Evolutionary conservation across 1,284 basidiomycete genomes (phyloP).

Genomic region (Trichosporon sp.): DNA sequence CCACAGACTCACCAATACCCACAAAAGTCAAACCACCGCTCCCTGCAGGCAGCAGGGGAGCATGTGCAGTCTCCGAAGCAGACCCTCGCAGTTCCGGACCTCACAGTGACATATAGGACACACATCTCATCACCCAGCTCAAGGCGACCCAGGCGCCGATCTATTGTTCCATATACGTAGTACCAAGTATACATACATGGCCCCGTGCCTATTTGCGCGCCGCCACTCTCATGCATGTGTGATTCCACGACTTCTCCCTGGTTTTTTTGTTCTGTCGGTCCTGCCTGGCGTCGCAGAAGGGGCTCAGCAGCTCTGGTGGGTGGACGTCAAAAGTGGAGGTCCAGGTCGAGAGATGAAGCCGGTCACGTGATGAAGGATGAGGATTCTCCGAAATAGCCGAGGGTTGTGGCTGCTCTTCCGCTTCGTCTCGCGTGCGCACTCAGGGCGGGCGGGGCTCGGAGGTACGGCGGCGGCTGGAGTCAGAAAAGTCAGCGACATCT

Average conservation of each 20-base stretch:
- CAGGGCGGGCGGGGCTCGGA: background rate
- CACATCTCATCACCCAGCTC: no score
- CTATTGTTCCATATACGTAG: no score
- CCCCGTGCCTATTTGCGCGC: no score
- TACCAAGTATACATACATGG: no score
- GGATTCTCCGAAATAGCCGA: conserved; percentile 6
- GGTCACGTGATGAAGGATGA: background rate
- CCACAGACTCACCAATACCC: no score
- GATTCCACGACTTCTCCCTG: background rate
- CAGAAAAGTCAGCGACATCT: background rate
- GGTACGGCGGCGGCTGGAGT: conserved; percentile 5
- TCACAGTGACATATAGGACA: no score
- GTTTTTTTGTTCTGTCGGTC: background rate
- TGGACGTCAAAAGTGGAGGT: background rate
- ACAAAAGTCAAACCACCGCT: no score
- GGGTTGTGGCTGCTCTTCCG: background rate
- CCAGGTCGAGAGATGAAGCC: background rate
- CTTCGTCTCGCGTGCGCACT: background rate
- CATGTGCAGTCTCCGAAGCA: no score
- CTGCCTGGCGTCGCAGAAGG: no score
- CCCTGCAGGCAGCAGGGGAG: no score
- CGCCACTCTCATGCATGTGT: conserved; percentile 6
- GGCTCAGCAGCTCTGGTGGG: background rate
- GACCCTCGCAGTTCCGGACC: no score
- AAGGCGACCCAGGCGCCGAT: no score